A percentile compares a stretch with the other conserved stretches of the same genome.
phyloP scores from a whole-genome alignment of 2,329 filamentous ascomycete genomes.

The Penicillium sp. region DNA sequence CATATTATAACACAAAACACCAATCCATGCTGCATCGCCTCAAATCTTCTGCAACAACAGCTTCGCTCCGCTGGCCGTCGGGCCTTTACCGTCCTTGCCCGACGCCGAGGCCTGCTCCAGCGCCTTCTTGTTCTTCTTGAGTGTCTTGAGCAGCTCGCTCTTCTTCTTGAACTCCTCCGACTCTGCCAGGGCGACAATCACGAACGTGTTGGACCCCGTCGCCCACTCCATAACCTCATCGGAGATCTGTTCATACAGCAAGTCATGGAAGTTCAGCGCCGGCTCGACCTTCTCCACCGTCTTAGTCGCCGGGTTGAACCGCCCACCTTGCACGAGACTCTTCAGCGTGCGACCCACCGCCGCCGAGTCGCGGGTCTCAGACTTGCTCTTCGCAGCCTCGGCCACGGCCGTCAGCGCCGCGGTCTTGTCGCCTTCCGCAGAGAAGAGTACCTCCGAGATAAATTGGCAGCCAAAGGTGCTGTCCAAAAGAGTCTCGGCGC shows the following conservation, averaged over 20 bases:
- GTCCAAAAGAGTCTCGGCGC: slow-evolving; percentile 69
- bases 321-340: slow-evolving; percentile 84
- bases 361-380: slow-evolving; percentile 63
- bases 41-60: slow-evolving; percentile 37
- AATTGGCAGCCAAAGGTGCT: slow-evolving; percentile 87
- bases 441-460: slow-evolving; percentile 79
- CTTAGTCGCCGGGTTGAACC: slow-evolving; percentile 76
- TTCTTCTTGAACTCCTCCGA: slow-evolving; percentile 70
- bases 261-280: slow-evolving; percentile 76
- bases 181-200: slow-evolving; percentile 81
- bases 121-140: slow-evolving; percentile 74
- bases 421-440: slow-evolving; percentile 74
- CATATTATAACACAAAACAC: neutral
- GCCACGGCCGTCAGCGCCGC: slow-evolving; percentile 71
- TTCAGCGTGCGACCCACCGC: slow-evolving; percentile 84
- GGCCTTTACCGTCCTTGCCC: slow-evolving; percentile 51
- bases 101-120: slow-evolving; percentile 65
- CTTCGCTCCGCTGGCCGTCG: slow-evolving; percentile 52
- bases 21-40: neutral
- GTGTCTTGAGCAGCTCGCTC: slow-evolving; percentile 67
- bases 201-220: slow-evolving; percentile 81
- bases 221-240: slow-evolving; percentile 80
- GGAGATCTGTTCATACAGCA: slow-evolving; percentile 81
- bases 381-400: slow-evolving; percentile 46
- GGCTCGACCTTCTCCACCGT: slow-evolving; percentile 73